Conservation (phyloP, 73 alveolate genomes). For the Loxodes magnus region DNA sequence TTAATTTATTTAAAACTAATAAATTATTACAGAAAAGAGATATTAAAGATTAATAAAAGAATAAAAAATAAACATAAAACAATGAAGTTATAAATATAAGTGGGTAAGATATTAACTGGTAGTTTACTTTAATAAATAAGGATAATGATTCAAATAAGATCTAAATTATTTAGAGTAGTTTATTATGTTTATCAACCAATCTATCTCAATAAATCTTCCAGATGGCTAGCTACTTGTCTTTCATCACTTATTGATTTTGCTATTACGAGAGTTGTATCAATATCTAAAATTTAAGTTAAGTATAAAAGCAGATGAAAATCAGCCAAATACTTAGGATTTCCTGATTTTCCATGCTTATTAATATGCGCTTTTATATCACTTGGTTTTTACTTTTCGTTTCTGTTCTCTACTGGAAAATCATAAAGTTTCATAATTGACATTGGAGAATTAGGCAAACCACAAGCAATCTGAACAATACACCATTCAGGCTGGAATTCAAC, state of each 20-base stretch:
- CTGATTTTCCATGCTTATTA: slow-evolving; percentile 57
- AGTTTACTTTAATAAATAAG: too few relatives aligned
- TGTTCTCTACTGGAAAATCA: slow-evolving; percentile 85
- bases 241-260: slow-evolving; percentile 15
- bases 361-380: slow-evolving; percentile 66
- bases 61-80: too few relatives aligned
- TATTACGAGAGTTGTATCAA: slow-evolving; percentile 25
- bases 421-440: slow-evolving; percentile 74
- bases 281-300: slow-evolving; percentile 80
- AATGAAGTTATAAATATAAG: too few relatives aligned
- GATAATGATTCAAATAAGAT: too few relatives aligned
- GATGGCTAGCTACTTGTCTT: slow-evolving; percentile 14
- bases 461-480: slow-evolving; percentile 71
- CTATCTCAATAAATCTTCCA: slow-evolving; percentile 6
- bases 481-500: slow-evolving; percentile 97
- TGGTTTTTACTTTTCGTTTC: slow-evolving; percentile 23
- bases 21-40: too few relatives aligned
- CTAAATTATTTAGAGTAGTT: too few relatives aligned
- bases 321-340: slow-evolving; percentile 66
- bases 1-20: too few relatives aligned
- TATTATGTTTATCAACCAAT: not conserved
- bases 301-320: slow-evolving; percentile 71
- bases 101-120: too few relatives aligned
- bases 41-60: too few relatives aligned
- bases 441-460: slow-evolving; percentile 64